Base-by-base conservation (phyloP, 768 basidiomycete genomes). In the Leccinum boreale region DNA sequence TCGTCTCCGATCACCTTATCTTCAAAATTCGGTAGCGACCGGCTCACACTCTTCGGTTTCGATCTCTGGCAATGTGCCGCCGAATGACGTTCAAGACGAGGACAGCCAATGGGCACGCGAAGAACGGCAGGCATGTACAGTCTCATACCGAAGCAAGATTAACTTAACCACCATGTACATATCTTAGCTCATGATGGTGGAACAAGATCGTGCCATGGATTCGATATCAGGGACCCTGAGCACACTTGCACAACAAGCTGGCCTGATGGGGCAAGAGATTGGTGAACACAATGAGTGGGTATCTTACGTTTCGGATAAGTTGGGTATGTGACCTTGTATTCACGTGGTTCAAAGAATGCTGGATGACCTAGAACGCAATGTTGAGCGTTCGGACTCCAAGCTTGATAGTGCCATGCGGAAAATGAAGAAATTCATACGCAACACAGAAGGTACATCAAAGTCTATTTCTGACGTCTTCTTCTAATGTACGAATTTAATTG, bases 191-290 rank as follows among this genome's bases (percentile, higher is more conserved):
- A 85, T 98, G 74, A 84, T 98, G 24, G 81, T 81, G 50, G 83
- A 91, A 66, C 97, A 99, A 77, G 97, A 99, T 68, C 80, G 85
- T 28, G 89, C 94, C 0, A 88, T 99, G 65, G 86, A 88, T 55
- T 83, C 89, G 0, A 95, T 99, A 68, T 83, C 88, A 0, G 93
- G 94, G 0, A 94, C 95, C 2, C 73, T 99, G 53, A 85, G 70
- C 56, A 94, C 89, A 1, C 77, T 99, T 7, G 87, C 88, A 0
- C 87, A 91, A 61, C 97, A 98, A 74, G 97, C 97, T 0, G 90
- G 89, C 11, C 77, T 98, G 31, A 99, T 99, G 85, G 96, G 96
- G 0, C 85, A 85, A 57, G 97, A 99, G 69, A 91, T 98, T 51
- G 77, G 71, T 9, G 93, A 95, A 68, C 97, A 99, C 66, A 91